phyloP scores from a whole-genome alignment of 805 yeast genomes.

The Suhomyces tanzawaensis region DNA sequence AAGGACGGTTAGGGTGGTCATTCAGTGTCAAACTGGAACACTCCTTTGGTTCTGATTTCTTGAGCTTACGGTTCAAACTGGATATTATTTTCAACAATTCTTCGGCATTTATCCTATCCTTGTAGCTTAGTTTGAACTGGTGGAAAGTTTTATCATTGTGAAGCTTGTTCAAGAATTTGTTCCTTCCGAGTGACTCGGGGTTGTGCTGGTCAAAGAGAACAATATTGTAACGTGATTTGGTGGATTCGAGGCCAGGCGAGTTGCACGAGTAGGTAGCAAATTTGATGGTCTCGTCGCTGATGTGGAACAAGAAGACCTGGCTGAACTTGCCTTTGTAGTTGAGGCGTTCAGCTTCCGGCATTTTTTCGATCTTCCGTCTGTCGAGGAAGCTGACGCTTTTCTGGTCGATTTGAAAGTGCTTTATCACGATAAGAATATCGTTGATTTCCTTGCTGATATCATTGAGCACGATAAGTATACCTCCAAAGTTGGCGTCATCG shows the following conservation, averaged over 20 bases:
- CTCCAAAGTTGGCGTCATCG: constrained; percentile 7
- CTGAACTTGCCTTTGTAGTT: constrained; percentile 15
- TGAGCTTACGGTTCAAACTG: constrained; percentile 7
- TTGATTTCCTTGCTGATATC: constrained; percentile 31
- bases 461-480: constrained; percentile 28
- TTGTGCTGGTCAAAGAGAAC: constrained; percentile 19
- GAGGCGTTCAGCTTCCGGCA: constrained; percentile 9
- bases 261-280: constrained; percentile 20
- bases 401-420: constrained; percentile 19
- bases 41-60: constrained; percentile 1
- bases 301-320: constrained; percentile 22
- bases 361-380: constrained; percentile 7
- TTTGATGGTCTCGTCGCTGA: constrained; percentile 12
- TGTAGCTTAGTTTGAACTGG: constrained; percentile 18
- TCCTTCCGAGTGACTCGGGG: constrained; percentile 11
- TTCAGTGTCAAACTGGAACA: not conserved
- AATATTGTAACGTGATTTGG: constrained; percentile 23
- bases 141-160: constrained; percentile 17
- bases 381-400: constrained; percentile 10
- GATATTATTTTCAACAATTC: constrained; percentile 19
- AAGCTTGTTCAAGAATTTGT: constrained; percentile 3
- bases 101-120: constrained; percentile 17
- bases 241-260: constrained; percentile 29
- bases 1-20: constrained; percentile 2
- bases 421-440: constrained; percentile 35